These are phyloP conservation scores for Pleurotus tuoliensis DNA, from an alignment of 768 basidiomycete genomes.

Conservation along the genomic window DNA sequence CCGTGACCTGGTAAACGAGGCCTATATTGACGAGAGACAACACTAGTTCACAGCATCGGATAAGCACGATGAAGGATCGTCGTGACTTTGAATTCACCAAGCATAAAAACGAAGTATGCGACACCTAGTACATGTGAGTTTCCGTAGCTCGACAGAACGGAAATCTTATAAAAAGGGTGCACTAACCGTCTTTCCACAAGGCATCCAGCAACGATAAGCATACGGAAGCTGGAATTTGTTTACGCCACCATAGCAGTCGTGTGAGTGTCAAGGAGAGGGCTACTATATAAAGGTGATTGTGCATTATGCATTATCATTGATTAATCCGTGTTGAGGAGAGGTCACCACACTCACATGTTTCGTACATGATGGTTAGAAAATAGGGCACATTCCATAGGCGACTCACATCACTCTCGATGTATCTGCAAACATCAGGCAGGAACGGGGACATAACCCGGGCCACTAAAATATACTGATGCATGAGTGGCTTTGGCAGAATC, in stretches of 20 bases:
- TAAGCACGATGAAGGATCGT: not conserved
- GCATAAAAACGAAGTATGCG: conserved; percentile 14
- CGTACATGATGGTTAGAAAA: conserved; percentile 14
- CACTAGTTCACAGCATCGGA: not conserved
- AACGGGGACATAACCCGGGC: not conserved
- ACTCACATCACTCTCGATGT: conserved; percentile 10
- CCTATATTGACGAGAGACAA: conserved; percentile 16
- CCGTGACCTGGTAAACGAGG: conserved; percentile 12
- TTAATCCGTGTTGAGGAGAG: not conserved
- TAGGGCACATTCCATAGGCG: conserved; percentile 12
- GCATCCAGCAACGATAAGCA: conserved; percentile 14
- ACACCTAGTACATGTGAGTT: conserved; percentile 7
- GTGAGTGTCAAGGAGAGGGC: conserved; percentile 13
- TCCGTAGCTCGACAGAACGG: not conserved
- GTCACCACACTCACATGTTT: conserved; percentile 9
- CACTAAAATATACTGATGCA: not conserved
- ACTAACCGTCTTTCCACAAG: conserved; percentile 17
- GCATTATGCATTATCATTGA: too few relatives aligned
- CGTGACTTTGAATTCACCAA: conserved; percentile 5
- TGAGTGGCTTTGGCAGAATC: not conserved
- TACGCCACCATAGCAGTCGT: conserved; percentile 12
- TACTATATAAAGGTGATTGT: not conserved
- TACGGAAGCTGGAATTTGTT: conserved; percentile 9
- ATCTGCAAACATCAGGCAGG: not conserved
- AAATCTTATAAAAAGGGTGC: not conserved